These are phyloP conservation scores for Penicillium crystallinum DNA, from an alignment of 495 filamentous ascomycete species.

Conservation along the genomic window DNA sequence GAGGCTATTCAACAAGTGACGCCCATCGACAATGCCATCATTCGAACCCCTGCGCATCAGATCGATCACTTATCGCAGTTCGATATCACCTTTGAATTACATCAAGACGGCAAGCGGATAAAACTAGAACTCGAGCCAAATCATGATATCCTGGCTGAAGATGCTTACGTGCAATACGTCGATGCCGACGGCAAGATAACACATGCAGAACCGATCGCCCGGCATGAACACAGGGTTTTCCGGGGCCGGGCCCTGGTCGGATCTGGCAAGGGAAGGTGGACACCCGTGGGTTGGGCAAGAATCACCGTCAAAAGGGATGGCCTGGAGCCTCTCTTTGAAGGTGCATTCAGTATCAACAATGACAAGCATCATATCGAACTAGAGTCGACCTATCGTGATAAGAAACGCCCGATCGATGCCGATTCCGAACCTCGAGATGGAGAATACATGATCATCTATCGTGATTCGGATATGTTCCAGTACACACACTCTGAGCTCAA, in stretches of 20 bases:
- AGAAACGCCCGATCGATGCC: conserved; percentile 71
- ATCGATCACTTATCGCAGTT: conserved; percentile 77
- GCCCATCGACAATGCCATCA: conserved; percentile 65
- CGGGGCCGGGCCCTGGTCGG: conserved; percentile 73
- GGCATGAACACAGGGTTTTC: conserved; percentile 74
- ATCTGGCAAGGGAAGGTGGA: conserved; percentile 61
- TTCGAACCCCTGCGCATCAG: conserved; percentile 73
- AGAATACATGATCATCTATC: conserved; percentile 86
- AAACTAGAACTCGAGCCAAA: conserved; percentile 86
- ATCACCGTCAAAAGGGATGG: conserved; percentile 76
- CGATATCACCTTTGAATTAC: conserved; percentile 73
- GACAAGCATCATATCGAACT: conserved; percentile 88
- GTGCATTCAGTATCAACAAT: conserved; percentile 73
- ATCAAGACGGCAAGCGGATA: conserved; percentile 60
- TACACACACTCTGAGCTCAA: conserved; percentile 49
- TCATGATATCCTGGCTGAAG: conserved; percentile 76
- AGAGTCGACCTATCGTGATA: conserved; percentile 66
- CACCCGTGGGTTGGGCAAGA: conserved; percentile 79
- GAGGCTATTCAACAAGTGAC: conserved; percentile 72
- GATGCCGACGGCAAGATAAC: conserved; percentile 60
- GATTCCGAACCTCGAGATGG: conserved; percentile 51
- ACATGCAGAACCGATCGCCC: conserved; percentile 58
- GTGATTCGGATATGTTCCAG: conserved; percentile 75
- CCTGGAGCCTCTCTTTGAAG: conserved; percentile 75
- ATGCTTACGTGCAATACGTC: conserved; percentile 69